Evolutionary conservation across 495 filamentous ascomycete species (phyloP).

Genomic region (Podospora appendiculata): DNA sequence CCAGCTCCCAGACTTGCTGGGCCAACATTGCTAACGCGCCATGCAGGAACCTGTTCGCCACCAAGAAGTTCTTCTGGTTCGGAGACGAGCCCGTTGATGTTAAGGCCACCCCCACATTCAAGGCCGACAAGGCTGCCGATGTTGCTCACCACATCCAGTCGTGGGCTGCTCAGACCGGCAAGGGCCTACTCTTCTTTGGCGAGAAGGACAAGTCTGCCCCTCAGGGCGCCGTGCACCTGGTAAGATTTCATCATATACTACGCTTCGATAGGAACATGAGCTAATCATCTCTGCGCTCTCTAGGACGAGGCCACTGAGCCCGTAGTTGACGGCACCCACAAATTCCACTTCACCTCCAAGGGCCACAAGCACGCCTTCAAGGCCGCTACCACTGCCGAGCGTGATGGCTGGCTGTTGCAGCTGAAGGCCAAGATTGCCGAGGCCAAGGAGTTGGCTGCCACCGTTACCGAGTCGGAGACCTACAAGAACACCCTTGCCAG

Average conservation of each 20-base stretch:
- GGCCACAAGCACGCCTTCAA: conserved; percentile 90
- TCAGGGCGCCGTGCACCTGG: conserved; percentile 75
- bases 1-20: not conserved
- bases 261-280: not conserved
- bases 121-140: conserved; percentile 74
- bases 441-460: conserved; percentile 65
- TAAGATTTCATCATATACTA: conserved; percentile 33
- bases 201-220: conserved; percentile 82
- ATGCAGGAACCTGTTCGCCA: conserved; percentile 38
- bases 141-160: conserved; percentile 71
- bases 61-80: conserved; percentile 77
- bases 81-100: conserved; percentile 69
- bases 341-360: conserved; percentile 77
- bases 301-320: conserved; percentile 82
- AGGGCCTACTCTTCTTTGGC: conserved; percentile 87
- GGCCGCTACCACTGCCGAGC: conserved; percentile 62
- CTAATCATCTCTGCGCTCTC: not conserved
- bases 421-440: conserved; percentile 68
- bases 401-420: conserved; percentile 81
- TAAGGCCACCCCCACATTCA: conserved; percentile 66
- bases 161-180: conserved; percentile 88
- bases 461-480: conserved; percentile 59
- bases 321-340: conserved; percentile 59
- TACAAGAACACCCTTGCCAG: conserved; percentile 74
- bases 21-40: conserved; percentile 11